Evolutionary conservation across 768 basidiomycete species (phyloP), one percentile per base, ranked within the genome.

Genomic region (Lanmaoa rubissima): DNA sequence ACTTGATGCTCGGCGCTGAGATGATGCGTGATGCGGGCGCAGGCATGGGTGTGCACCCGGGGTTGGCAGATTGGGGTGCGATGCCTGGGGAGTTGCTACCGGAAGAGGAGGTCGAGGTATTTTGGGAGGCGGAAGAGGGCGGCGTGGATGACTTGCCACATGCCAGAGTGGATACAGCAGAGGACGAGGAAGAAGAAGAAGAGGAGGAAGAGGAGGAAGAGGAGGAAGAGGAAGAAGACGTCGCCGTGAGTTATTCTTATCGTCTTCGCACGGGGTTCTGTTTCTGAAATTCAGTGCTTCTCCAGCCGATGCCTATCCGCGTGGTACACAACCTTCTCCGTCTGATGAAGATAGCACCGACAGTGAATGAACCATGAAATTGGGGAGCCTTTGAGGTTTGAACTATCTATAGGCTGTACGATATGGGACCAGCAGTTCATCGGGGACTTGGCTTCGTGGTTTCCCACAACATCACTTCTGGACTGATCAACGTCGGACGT

Each of bases 221-320:
- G 2, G 73, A 78, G 28, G 28, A 28, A 26, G 2, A 26, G 2
- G 26, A 26, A 26, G 26, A 26, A 19, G 69, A 73, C 3, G 71
- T 81, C 45, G 76, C 80, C 24, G 85, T 86, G 63, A 69, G 82
- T 55, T 12, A 39, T 12, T 0, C 17, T 19, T 14, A 2, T 19
- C 21, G 2, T 21, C 19, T 34, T 34, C 10, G 8, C 4, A 36
- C 2, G 16, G 26, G 39, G 16, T 48, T 46, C 31, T 52, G n/a
- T 38, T 34, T 19, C n/a, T 55, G 28, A 52, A 19, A 9, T 32
- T 14, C 3, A 17, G 24, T 14, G 9, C 31, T 53, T 49, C n/a
- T 49, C 12, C 48, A 88, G 87, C 79, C 84, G 4, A 72, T 89
- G 64, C 85, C 85, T 11, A 68, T 82, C 24, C 79, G 84, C 2